Evolutionary conservation across 345 rosid genomes (phyloP).

Genomic region (Boechera stricta): DNA sequence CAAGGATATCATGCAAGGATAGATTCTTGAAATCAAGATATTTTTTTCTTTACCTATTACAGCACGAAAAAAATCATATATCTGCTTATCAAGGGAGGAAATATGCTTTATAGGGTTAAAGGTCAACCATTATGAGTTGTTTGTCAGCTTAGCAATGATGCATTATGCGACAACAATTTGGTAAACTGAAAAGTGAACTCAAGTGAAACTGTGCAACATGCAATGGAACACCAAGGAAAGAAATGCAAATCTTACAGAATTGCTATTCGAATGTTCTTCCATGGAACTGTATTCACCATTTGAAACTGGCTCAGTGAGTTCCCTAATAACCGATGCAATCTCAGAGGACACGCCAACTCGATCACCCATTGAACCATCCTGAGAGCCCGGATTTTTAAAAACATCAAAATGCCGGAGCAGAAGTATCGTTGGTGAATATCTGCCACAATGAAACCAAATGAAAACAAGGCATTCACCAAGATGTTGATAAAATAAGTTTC

Average conservation of each 20-base stretch:
- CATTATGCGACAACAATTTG: background rate
- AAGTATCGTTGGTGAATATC: constrained; percentile 85
- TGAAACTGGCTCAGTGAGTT: constrained; percentile 71
- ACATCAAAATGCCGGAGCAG: constrained; percentile 91
- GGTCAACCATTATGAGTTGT: background rate
- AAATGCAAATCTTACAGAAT: constrained; percentile 59
- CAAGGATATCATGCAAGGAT: background rate
- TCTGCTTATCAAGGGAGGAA: background rate
- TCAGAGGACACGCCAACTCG: constrained; percentile 81
- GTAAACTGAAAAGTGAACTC: constrained; percentile 6
- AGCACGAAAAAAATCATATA: constrained; percentile 1
- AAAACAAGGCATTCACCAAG: constrained; percentile 26
- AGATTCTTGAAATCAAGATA: background rate
- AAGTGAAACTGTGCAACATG: constrained; percentile 29
- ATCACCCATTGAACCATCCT: constrained; percentile 73
- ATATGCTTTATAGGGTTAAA: constrained; percentile 5
- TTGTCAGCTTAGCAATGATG: background rate
- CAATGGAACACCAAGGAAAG: constrained; percentile 25
- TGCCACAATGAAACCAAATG: constrained; percentile 46
- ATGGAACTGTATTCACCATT: constrained; percentile 53
- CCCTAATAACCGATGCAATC: constrained; percentile 85
- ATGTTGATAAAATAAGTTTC: constrained; percentile 17
- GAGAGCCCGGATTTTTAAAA: constrained; percentile 70
- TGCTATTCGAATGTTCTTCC: constrained; percentile 53
- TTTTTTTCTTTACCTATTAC: background rate